Base-by-base conservation (phyloP, 2,329 filamentous ascomycete genomes). In the Neurospora sp. region DNA sequence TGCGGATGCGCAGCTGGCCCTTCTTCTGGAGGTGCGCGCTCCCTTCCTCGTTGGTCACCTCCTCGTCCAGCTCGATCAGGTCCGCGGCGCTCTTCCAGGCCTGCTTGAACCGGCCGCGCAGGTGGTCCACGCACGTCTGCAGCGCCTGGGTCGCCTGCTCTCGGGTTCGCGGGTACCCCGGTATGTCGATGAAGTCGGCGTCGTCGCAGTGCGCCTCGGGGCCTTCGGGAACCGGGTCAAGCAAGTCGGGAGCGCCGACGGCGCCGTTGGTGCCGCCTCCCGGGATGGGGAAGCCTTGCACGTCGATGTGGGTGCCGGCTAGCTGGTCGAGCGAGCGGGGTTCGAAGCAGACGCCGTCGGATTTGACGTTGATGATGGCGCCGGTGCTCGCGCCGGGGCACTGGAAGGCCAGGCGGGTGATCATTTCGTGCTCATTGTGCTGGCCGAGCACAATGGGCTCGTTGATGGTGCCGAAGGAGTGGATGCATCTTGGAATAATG, bases 341-440 rank as follows among this genome's bases (percentile, higher is more conserved):
- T 33, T 75, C 74, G 58, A 75, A 75, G 68, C 74, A 75, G 19
- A 66, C 67, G 15, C 74, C 74, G 43, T 75, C 74, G 6, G 73
- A 74, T 62, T 71, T 71, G 8, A 62, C 52, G 15, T 62, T 62
- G 52, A 36, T 62, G 52, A 62, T 62, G 8, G 23, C 4, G 52
- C 15, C 28, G 4, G 52, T 62, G 28, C 69, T 67, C 15, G 71
- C 72, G 38, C 46, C 67, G 5, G 69, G 67, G 40, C 74, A 75
- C 67, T 74, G 74, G 52, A 75, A 74, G 6, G 74, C 73, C 66
- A 74, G 28, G n/a, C 74, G 73, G 8, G 74, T 75, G 43, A 75
- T 72, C 71, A 75, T 74, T 58, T 75, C 74, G 68, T 75, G 74
- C 68, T 75, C 74, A 67, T 75, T 75, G 70, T 75, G 72, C 67